These are phyloP conservation scores for Marsdenia floribunda DNA, from an alignment of 257 asterid species.

Conservation along the genomic window DNA sequence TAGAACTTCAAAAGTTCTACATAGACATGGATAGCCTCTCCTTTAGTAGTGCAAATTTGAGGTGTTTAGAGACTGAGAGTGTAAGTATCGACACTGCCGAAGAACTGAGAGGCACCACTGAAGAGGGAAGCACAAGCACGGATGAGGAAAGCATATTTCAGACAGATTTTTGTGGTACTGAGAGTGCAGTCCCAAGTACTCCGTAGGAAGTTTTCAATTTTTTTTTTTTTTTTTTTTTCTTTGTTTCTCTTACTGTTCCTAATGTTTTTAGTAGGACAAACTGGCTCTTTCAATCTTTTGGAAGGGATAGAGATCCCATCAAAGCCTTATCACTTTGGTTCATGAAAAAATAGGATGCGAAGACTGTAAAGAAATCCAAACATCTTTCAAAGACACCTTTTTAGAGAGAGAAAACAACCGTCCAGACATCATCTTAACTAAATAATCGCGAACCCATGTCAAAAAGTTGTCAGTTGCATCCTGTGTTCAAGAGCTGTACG, in stretches of 20 bases:
- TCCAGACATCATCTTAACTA: too few species aligned
- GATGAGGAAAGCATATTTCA: slow-evolving; percentile 17
- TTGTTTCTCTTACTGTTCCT: background rate
- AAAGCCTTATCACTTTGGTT: too few species aligned
- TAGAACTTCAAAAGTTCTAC: slow-evolving; percentile 58
- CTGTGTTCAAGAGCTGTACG: background rate
- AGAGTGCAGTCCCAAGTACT: too few species aligned
- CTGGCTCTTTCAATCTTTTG: background rate
- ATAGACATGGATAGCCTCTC: slow-evolving; percentile 37
- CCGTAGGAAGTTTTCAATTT: too few species aligned
- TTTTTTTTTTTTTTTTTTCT: too few species aligned
- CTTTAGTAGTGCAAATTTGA: slow-evolving; percentile 48
- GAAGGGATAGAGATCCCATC: too few species aligned
- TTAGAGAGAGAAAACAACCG: too few species aligned
- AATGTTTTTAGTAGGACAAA: background rate
- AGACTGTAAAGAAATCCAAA: too few species aligned
- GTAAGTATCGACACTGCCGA: slow-evolving; percentile 17
- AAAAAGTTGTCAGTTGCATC: too few species aligned
- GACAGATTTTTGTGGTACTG: background rate
- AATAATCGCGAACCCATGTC: too few species aligned
- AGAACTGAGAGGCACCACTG: slow-evolving; percentile 12
- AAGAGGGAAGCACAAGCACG: slow-evolving; percentile 25
- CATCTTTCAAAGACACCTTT: too few species aligned
- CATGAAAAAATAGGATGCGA: too few species aligned
- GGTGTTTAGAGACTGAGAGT: slow-evolving; percentile 42